Evolutionary conservation across 2,329 filamentous ascomycete species (phyloP).

Genomic region (Fusarium circinatum): DNA sequence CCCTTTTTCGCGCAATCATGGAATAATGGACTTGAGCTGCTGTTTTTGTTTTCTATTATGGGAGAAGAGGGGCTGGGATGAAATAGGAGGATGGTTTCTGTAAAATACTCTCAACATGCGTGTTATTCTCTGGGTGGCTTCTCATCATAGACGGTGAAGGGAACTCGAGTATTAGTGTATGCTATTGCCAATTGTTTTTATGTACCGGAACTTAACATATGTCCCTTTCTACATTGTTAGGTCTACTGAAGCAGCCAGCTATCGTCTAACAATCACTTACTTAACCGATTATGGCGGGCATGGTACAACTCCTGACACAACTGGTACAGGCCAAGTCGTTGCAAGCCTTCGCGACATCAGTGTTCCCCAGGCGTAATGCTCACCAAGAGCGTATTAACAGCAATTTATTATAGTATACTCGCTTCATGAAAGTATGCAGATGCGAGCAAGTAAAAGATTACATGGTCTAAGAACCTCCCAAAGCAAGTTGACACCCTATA

Average conservation of each 20-base stretch:
- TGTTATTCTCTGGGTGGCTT: conserved; percentile 53
- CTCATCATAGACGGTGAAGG: conserved; percentile 60
- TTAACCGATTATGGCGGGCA: background rate
- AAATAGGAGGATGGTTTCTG: conserved; percentile 50
- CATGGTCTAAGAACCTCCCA: background rate
- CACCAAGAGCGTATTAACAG: background rate
- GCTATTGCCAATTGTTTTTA: conserved; percentile 49
- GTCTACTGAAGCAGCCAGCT: background rate
- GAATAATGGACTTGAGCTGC: conserved; percentile 39
- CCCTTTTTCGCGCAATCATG: conserved; percentile 36
- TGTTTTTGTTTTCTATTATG: conserved; percentile 33
- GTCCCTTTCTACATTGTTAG: background rate
- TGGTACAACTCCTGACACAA: background rate
- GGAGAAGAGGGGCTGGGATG: conserved; percentile 37
- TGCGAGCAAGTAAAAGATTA: conserved; percentile 20
- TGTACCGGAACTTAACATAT: background rate
- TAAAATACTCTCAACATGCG: conserved; percentile 63
- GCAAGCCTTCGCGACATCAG: background rate
- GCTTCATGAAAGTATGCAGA: background rate
- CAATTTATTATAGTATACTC: background rate
- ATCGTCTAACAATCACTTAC: background rate
- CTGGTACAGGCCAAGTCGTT: background rate
- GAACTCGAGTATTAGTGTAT: conserved; percentile 56
- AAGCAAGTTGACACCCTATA: background rate
- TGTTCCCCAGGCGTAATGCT: background rate